Percentiles rank a stretch among this genome's conserved stretches.
phyloP scores from a whole-genome alignment of 768 basidiomycete species.

The Cubamyces sp. region DNA sequence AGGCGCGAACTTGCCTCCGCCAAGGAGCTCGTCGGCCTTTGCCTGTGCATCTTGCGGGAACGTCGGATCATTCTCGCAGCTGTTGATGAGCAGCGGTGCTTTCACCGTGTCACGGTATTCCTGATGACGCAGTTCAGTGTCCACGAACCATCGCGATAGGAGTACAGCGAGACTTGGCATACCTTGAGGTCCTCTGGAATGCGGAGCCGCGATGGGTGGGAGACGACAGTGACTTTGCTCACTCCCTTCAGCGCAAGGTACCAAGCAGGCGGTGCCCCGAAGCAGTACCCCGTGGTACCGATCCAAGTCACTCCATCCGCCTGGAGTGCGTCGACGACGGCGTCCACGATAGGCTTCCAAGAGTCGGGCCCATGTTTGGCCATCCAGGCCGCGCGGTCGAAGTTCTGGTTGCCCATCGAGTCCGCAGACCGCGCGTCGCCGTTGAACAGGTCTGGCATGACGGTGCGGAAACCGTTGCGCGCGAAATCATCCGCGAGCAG shows the following conservation, averaged over 20 bases:
- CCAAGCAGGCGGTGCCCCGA: slow-evolving; percentile 48
- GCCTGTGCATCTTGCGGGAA: slow-evolving; percentile 39
- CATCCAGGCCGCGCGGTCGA: slow-evolving; percentile 41
- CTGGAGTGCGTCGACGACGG: slow-evolving; percentile 42
- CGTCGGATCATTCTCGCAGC: slow-evolving; percentile 39
- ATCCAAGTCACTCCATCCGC: slow-evolving; percentile 43
- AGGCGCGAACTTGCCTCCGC: slow-evolving; percentile 41
- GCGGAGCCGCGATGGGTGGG: slow-evolving; percentile 52
- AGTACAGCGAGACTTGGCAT: background rate
- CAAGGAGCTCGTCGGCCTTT: slow-evolving; percentile 44
- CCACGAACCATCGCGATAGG: background rate
- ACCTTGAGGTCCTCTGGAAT: slow-evolving; percentile 45
- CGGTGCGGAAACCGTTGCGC: slow-evolving; percentile 36
- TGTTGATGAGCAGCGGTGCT: slow-evolving; percentile 48
- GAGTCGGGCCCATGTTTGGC: slow-evolving; percentile 37
- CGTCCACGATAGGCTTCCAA: slow-evolving; percentile 42
- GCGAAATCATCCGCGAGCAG: slow-evolving; percentile 40
- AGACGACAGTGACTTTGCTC: slow-evolving; percentile 43
- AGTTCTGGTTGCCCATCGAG: slow-evolving; percentile 18
- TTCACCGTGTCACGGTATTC: slow-evolving; percentile 38
- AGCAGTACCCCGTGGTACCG: slow-evolving; percentile 48
- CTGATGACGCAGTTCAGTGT: slow-evolving; percentile 26
- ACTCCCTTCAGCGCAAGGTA: slow-evolving; percentile 48
- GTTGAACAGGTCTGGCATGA: slow-evolving; percentile 35
- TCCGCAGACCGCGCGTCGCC: slow-evolving; percentile 29